Base-by-base conservation (phyloP, 805 yeast species). In the Zygosaccharomyces rouxii region DNA sequence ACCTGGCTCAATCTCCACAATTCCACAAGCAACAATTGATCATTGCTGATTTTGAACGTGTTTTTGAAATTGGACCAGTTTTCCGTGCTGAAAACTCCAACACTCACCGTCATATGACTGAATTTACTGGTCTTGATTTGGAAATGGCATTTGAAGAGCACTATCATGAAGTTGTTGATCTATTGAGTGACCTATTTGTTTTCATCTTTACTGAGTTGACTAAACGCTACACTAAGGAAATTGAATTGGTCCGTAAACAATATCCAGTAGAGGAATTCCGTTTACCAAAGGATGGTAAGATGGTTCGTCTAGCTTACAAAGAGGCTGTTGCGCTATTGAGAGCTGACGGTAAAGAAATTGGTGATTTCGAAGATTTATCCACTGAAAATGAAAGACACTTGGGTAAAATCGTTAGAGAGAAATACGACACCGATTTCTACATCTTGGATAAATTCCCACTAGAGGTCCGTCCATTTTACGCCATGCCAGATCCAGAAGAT, bases 61-160 rank as follows among this genome's bases (percentile, higher is more conserved):
- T 94, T 42, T 94, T 81, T 67, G 99, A 94, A 75, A 79, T 94
- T 63, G 98, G 94, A 1, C 98, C 99, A 31, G 98, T 94, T 38
- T 94, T 94, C 80, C 83, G 99, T 73, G 99, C 99, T 49, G 99
- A 94, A 72, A 92, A 94, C 78, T 92, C 98, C 53, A 90, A 94
- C 76, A 92, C 99, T 18, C 98, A 94, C 71, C 90, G 99, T 75
- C 99, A 94, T 72, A 84, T 94, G 96, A 94, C 99, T 49, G 99
- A 94, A 73, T 94, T 94, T 70, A 86, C 86, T 53, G 99, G 99
- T 50, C 82, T 95, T 62, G 99, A 94, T 77, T 73, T 94, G 73
- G 99, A 94, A 73, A 89, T 94, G 96, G 87, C 97, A 9, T 86
- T 94, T 66, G 98, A 94, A 74, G 97, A 90, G 74, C 97, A 94